Base-by-base conservation (phyloP, 371 early-diverging fungal species). In the Rhizopus sp. region DNA sequence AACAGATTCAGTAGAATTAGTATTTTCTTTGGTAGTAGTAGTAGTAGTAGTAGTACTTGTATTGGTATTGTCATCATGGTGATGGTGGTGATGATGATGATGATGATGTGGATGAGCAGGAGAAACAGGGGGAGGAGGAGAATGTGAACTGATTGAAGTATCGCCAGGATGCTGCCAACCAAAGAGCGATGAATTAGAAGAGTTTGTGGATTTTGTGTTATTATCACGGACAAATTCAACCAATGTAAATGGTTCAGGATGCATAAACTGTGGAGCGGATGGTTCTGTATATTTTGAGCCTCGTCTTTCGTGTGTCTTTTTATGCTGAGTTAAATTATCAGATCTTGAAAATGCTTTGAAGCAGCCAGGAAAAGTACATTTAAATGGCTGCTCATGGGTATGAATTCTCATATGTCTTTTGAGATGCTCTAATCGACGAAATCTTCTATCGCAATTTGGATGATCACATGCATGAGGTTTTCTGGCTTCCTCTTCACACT, bases 351-450 rank as follows among this genome's bases (percentile, higher is more conserved):
- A 93, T 6, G 81, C 77, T 62, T 92, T 92, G 44, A 79, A 75
- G 73, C 95, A 95, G 4, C 81, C 86, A 23, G 75, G 73, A 41
- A 72, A 77, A 7, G 75, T 81, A 71, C 92, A 92, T 34, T 83
- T 78, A 55, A 88, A 91, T n/a, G 91, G 91, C 12, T 86, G 83
- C 57, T 90, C 90, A 57, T 89, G 82, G 10, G 92, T 91, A 69
- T 95, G 95, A 40, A 89, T 90, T 17, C 93, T 88, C 72, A 86
- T 77, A 65, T 95, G 96, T 35, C 97, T 82, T 59, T 91, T 91
- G 44, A 96, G 73, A 68, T 95, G 95, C 66, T 96, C 96, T 50
- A 86, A 78, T 13, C 95, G 85, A 64, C 94, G 92, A 65, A 88
- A 88, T 23, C 80, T 60, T 39, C 76, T 69, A 17, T 78, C 76